Conservation (phyloP, 768 basidiomycete species). For the Tricholoma bakamatsutake region DNA sequence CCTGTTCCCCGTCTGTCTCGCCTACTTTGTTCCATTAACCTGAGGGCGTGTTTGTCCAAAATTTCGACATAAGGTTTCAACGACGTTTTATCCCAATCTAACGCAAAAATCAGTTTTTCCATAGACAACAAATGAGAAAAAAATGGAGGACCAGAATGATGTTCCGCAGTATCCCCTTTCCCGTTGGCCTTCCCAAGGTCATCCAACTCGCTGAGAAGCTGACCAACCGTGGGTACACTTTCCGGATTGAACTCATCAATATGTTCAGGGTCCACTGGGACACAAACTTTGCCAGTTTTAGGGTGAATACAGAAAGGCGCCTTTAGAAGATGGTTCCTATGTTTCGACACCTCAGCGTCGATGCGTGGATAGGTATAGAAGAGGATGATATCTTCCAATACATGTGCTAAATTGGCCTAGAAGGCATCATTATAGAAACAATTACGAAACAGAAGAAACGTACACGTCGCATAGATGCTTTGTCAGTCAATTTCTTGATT, state of each 20-base stretch:
- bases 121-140: neutral
- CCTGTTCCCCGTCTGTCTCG: slow-evolving; percentile 41
- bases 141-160: slow-evolving; percentile 40
- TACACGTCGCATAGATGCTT: slow-evolving; percentile 29
- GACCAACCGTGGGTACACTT: slow-evolving; percentile 78
- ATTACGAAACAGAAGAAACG: slow-evolving; percentile 11
- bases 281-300: slow-evolving; percentile 91
- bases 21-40: slow-evolving; percentile 53
- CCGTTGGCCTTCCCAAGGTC: slow-evolving; percentile 23
- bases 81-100: slow-evolving; percentile 84
- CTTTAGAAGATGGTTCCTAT: slow-evolving; percentile 96
- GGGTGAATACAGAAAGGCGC: slow-evolving; percentile 97
- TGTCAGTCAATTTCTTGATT: slow-evolving; percentile 24
- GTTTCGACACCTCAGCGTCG: slow-evolving; percentile 96
- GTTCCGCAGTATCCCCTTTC: slow-evolving; percentile 26
- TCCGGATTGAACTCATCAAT: slow-evolving; percentile 84
- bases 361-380: slow-evolving; percentile 95
- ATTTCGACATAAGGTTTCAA: slow-evolving; percentile 87
- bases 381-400: slow-evolving; percentile 83
- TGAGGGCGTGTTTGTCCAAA: slow-evolving; percentile 66
- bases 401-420: slow-evolving; percentile 32
- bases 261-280: slow-evolving; percentile 75
- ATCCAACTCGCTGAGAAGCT: slow-evolving; percentile 80
- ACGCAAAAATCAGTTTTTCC: neutral
- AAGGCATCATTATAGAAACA: neutral